Evolutionary conservation across 768 basidiomycete species (phyloP).

Genomic region (Coprinellus micaceus): DNA sequence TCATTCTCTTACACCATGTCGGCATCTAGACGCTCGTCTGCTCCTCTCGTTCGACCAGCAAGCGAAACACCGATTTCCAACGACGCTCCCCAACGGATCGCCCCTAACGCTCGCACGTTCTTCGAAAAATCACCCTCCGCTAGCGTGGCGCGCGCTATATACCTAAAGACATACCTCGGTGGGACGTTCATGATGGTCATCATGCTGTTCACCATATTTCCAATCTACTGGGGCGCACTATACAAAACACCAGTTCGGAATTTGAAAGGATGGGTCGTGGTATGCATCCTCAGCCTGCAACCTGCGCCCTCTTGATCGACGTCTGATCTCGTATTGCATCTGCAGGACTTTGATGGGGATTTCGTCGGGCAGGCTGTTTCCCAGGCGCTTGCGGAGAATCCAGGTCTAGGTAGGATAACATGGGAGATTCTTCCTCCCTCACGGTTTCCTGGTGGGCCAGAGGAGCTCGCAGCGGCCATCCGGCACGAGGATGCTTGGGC

Average conservation of each 20-base stretch:
- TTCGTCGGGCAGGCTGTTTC: constrained; percentile 46
- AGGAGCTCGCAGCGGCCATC: constrained; percentile 42
- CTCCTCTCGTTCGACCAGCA: too few species aligned
- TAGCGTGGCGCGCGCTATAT: constrained; percentile 30
- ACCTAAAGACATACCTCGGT: constrained; percentile 37
- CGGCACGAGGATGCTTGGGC: constrained; percentile 52
- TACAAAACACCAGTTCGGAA: constrained; percentile 38
- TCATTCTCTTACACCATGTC: too few species aligned
- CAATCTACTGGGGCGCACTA: constrained; percentile 58
- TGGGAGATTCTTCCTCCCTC: constrained; percentile 44
- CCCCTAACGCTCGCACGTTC: too few species aligned
- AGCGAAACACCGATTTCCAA: too few species aligned
- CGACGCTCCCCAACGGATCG: too few species aligned
- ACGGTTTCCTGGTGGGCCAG: constrained; percentile 41
- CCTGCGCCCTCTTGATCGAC: neutral
- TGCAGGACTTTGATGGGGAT: constrained; percentile 56
- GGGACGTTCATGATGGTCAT: constrained; percentile 37
- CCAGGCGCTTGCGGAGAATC: constrained; percentile 28
- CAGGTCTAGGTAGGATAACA: constrained; percentile 31
- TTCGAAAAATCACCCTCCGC: constrained; percentile 25
- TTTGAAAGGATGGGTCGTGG: constrained; percentile 49
- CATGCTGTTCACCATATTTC: constrained; percentile 42
- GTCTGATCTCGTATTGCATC: too few species aligned
- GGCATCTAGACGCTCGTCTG: too few species aligned
- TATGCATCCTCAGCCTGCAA: constrained; percentile 12